Base-by-base conservation (phyloP, 2,329 filamentous ascomycete species). In the Knoxdaviesia capensis region DNA sequence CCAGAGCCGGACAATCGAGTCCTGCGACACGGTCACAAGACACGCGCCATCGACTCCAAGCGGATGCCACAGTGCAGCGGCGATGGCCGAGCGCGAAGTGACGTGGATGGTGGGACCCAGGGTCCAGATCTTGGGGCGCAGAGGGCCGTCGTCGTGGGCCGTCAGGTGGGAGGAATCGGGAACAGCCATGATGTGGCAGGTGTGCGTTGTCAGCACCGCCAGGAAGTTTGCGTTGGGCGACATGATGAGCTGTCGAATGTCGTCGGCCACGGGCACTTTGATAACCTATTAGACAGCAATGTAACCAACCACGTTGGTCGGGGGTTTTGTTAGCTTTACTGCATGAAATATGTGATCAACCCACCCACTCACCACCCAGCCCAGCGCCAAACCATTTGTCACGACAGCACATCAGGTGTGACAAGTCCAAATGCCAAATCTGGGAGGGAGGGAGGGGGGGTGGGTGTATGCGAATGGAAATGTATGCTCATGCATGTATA, bases 21-120 rank as follows among this genome's bases (percentile, higher is more conserved):
- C 86, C 41, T 76, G 74, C 1, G 90, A 94, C 36, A 94, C 71
- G 0, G 90, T 96, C 20, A 96, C 80, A 32, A 98, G 62, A 43
- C 83, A 86, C 28, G 76, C 77, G 32, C 82, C 82, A 46, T 80
- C 74, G 7, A 88, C 77, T 1, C 87, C 87, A 1, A 96, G 65
- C 1, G 90, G 90, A 60, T 98, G 90, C 88, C 90, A 98, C 44
- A 94, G 52, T 4, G 79, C 81, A 1, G 85, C 84, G 28, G 78
- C 77, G 44, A 98, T 68, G 2, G 83, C 74, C 6, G 85, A 74
- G 49, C 86, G 79, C 39, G 88, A 84, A 40, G 87, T 79, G 40
- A 94, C 85, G 58, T 96, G 88, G 4, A 81, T 86, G 3, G 85
- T 92, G 31, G 87, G 86, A 1, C 88, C 88, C n/a, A 96, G 68